A percentile compares a stretch with the other conserved stretches of the same genome.
Evolutionary conservation across 805 yeast species (phyloP).

Genomic region (Citeromyces nyonsensis): DNA sequence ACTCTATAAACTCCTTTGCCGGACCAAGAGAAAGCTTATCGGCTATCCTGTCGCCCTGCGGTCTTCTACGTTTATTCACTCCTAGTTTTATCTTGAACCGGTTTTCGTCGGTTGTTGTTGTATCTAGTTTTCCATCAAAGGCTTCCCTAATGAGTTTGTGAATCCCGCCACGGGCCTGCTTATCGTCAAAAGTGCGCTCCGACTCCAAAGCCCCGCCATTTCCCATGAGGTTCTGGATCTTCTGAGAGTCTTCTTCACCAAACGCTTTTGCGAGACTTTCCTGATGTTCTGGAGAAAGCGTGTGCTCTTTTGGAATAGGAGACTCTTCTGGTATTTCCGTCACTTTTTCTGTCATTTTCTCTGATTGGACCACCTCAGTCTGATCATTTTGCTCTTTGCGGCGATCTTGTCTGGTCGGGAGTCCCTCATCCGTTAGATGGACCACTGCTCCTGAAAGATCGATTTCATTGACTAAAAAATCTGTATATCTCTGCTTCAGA

Average conservation of each 20-base stretch:
- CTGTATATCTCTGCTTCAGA: conserved; percentile 82
- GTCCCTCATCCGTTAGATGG: conserved; percentile 63
- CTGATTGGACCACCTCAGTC: conserved; percentile 24
- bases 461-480: conserved; percentile 87
- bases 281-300: conserved; percentile 27
- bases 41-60: conserved; percentile 9
- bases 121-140: conserved; percentile 62
- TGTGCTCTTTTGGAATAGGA: conserved; percentile 11
- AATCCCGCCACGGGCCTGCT: conserved; percentile 57
- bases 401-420: too few relatives aligned
- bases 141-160: conserved; percentile 67
- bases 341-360: conserved; percentile 11
- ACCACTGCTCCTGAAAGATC: conserved; percentile 52
- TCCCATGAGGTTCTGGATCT: conserved; percentile 33
- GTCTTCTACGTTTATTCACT: conserved; percentile 22
- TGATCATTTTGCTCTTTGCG: conserved; percentile 29
- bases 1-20: conserved; percentile 50
- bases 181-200: conserved; percentile 40
- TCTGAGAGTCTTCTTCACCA: conserved; percentile 43
- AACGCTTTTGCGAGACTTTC: conserved; percentile 32
- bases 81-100: conserved; percentile 48
- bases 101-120: conserved; percentile 58
- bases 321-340: conserved; percentile 17
- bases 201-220: conserved; percentile 48
- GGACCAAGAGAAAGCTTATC: conserved; percentile 66